A percentile compares a stretch with the other conserved stretches of the same genome.
These are phyloP conservation scores for Echinosophora koreensis DNA, from an alignment of 306 rosid genomes.

Conservation along the genomic window DNA sequence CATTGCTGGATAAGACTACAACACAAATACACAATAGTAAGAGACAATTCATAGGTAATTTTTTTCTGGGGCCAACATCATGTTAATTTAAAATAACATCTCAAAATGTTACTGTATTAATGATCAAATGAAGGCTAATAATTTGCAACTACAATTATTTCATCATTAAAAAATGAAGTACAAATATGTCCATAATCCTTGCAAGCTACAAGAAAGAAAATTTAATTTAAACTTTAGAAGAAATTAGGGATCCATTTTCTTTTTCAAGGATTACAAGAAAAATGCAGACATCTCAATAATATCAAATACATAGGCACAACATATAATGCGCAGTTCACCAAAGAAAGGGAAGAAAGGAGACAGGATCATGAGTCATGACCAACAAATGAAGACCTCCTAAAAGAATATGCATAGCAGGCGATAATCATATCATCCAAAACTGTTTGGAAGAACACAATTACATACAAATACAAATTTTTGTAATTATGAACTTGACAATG, in stretches of 20 bases:
- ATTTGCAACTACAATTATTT: too few species aligned
- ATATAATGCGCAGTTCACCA: conserved; percentile 1
- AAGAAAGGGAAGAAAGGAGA: conserved; percentile 24
- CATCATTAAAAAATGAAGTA: too few species aligned
- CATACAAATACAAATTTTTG: conserved; percentile 57
- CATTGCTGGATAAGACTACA: too few species aligned
- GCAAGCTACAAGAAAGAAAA: too few species aligned
- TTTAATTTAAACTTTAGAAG: not conserved
- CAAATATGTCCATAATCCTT: not conserved
- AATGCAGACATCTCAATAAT: conserved; percentile 2
- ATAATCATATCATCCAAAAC: conserved; percentile 56
- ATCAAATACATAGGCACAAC: conserved; percentile 10
- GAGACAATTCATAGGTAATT: too few species aligned
- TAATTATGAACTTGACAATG: conserved; percentile 31
- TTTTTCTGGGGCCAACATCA: too few species aligned
- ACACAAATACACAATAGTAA: too few species aligned
- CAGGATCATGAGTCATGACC: conserved; percentile 35
- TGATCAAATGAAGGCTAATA: too few species aligned
- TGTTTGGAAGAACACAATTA: conserved; percentile 42
- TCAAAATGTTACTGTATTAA: too few species aligned
- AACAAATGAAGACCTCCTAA: conserved; percentile 58
- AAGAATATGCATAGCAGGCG: conserved; percentile 61
- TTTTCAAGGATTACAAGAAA: not conserved
- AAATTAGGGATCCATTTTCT: not conserved
- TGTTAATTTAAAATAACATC: too few species aligned